Evolutionary conservation across 805 yeast genomes (phyloP).

Genomic region (Nakazawaea holstii): DNA sequence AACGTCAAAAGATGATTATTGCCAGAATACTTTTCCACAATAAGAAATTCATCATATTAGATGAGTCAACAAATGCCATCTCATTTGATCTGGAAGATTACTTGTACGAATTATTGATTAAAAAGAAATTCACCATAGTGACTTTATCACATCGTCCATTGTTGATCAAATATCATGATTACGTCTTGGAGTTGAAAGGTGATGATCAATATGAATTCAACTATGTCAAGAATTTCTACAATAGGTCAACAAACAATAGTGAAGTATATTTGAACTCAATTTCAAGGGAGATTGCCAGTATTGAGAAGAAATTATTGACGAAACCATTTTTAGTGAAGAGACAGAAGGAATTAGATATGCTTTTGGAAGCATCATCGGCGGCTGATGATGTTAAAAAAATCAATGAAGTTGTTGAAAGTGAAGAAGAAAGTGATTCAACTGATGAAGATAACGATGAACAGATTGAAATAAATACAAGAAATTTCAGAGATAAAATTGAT

Average conservation of each 20-base stretch:
- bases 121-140: conserved; percentile 66
- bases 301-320: conserved; percentile 54
- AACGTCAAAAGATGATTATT: conserved; percentile 83
- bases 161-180: conserved; percentile 79
- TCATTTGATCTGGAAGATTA: conserved; percentile 86
- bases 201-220: conserved; percentile 47
- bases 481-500: conserved; percentile 18
- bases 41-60: conserved; percentile 78
- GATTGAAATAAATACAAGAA: conserved; percentile 19
- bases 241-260: conserved; percentile 20
- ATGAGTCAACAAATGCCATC: conserved; percentile 93
- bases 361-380: conserved; percentile 36
- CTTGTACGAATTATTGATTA: conserved; percentile 69
- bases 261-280: conserved; percentile 47
- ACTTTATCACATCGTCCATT: conserved; percentile 83
- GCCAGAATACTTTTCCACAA: conserved; percentile 79
- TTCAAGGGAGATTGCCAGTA: conserved; percentile 69
- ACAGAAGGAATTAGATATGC: conserved; percentile 48
- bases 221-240: conserved; percentile 11
- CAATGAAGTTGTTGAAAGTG: conserved; percentile 12
- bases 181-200: conserved; percentile 61
- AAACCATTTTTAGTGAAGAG: conserved; percentile 58
- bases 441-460: conserved; percentile 27
- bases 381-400: conserved; percentile 15
- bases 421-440: conserved; percentile 24